Evolutionary conservation across 805 yeast species (phyloP), one percentile per base, ranked within the genome.

Genomic region (Kazachstania bromeliacearum): DNA sequence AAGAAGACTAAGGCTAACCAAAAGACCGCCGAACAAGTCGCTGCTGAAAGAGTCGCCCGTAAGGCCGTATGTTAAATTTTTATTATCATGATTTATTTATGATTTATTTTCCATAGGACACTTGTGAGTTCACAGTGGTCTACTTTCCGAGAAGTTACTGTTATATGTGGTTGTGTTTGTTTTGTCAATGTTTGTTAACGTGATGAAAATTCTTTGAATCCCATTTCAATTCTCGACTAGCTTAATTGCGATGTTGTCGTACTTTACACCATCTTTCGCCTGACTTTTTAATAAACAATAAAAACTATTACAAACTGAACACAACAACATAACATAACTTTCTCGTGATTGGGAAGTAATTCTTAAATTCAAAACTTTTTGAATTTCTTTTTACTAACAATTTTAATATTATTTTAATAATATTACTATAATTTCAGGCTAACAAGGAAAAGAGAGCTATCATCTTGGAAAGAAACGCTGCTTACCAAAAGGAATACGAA

Each of bases 401-500:
- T 10, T 23, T 10, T 13, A 22, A 7, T 31, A 31, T 15, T 23
- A 27, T 21, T 15, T 7, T 31, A 18, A 21, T 28, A 16, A 28
- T 23, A 33, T 27, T 28, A 33, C 13, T 13, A 27, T 15, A 4
- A 24, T 16, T 30, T 37, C 37, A 67, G 73, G 71, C 71, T 53
- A 66, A 62, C 68, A 61, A 67, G 64, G 70, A 62, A 57, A 68
- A 67, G 63, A 66, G 83, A 73, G 68, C 78, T 63, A 79, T 77
- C 59, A 75, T 81, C 70, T 81, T 79, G 68, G 81, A 84, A 68
- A 84, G 96, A 79, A 85, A 94, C 63, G 95, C 92, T 74, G 85
- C 87, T 73, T 87, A 88, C 87, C 79, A 80, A 67, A 71, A 80
- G 74, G 96, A 88, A 75, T 88, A 88, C 83, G 76, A 73, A 59